A percentile compares a stretch with the other conserved stretches of the same genome.
phyloP scores from a whole-genome alignment of 768 basidiomycete species.

The Lactarius pseudohatsudake region DNA sequence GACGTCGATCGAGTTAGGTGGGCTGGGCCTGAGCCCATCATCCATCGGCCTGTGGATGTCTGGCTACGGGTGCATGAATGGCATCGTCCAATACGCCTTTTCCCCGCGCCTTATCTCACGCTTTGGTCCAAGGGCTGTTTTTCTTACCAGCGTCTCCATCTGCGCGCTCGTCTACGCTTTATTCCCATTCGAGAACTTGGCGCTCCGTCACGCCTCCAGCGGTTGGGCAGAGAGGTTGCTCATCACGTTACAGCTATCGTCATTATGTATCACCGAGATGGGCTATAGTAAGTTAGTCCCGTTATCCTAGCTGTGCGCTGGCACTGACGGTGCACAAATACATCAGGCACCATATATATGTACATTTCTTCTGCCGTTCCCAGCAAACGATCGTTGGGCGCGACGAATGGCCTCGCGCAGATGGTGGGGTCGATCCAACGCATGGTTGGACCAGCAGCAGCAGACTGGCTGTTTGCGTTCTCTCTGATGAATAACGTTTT shows the following conservation, averaged over 20 bases:
- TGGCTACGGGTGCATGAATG: constrained; percentile 38
- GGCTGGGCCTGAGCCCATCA: constrained; percentile 39
- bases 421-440: constrained; percentile 39
- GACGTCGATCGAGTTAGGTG: constrained; percentile 29
- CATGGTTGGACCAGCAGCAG: constrained; percentile 50
- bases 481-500: constrained; percentile 43
- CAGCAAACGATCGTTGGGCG: constrained; percentile 60
- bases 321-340: not conserved
- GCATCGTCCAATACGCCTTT: constrained; percentile 40
- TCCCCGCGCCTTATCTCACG: constrained; percentile 38
- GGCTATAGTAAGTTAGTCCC: not conserved
- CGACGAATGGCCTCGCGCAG: constrained; percentile 60
- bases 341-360: constrained; percentile 62
- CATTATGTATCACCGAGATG: not conserved
- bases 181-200: constrained; percentile 32
- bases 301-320: not conserved
- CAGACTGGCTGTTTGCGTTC: constrained; percentile 65
- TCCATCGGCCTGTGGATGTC: constrained; percentile 42
- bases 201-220: not conserved
- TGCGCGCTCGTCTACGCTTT: constrained; percentile 31
- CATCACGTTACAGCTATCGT: not conserved
- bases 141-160: constrained; percentile 31
- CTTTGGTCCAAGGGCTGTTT: constrained; percentile 39
- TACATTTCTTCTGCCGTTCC: constrained; percentile 64
- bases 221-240: not conserved